Evolutionary conservation across 2,329 filamentous ascomycete species (phyloP).

Genomic region (Pseudopyricularia cyperi): DNA sequence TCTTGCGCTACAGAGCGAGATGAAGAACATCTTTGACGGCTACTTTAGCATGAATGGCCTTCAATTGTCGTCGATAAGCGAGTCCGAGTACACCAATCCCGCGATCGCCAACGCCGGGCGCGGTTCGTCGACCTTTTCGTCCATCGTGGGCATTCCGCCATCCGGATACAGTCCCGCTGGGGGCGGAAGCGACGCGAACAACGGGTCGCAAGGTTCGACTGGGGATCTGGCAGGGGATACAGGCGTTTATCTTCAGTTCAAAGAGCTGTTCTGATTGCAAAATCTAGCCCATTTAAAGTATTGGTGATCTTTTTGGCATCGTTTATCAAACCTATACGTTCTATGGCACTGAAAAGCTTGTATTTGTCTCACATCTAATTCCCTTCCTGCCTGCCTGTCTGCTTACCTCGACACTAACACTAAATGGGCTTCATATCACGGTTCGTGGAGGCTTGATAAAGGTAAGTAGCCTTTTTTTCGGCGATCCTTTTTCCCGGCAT

Average conservation of each 20-base stretch:
- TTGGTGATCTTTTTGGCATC: no score
- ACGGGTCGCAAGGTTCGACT: not conserved
- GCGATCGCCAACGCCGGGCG: not conserved
- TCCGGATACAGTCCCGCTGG: not conserved
- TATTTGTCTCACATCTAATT: no score
- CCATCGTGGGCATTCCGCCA: not conserved
- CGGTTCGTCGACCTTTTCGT: not conserved
- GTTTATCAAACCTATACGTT: no score
- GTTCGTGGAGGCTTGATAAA: no score
- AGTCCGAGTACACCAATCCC: not conserved
- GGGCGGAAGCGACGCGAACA: not conserved
- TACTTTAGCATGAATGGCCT: slow-evolving; percentile 15
- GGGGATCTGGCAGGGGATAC: not conserved
- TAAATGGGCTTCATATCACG: no score
- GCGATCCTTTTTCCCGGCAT: no score
- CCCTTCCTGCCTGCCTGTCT: no score
- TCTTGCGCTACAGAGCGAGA: slow-evolving; percentile 36
- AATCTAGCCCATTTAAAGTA: no score
- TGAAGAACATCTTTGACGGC: slow-evolving; percentile 34
- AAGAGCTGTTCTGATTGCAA: not conserved
- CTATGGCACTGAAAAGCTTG: no score
- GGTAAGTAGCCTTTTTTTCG: no score
- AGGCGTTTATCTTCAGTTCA: not conserved
- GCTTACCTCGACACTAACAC: no score
- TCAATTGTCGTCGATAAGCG: slow-evolving; percentile 1